Evolutionary conservation across 2,329 filamentous ascomycete species (phyloP).

Genomic region (Juglanconis oblonga): DNA sequence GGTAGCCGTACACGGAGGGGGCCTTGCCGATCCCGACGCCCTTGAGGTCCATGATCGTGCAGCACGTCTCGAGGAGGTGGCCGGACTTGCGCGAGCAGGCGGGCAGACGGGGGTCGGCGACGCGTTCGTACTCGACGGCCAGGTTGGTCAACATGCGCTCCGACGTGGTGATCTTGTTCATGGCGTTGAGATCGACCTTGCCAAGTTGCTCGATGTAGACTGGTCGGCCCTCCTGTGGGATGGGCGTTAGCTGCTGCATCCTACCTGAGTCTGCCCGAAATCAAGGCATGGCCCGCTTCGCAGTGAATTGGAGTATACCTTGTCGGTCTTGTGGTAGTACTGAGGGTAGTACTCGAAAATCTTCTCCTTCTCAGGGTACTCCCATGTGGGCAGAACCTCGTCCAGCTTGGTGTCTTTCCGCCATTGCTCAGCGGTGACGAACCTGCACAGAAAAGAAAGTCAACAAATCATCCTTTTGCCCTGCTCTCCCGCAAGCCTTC

Average conservation of each 20-base stretch:
- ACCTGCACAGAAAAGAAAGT: constrained; percentile 59
- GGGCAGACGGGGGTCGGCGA: constrained; percentile 87
- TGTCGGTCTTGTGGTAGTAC: constrained; percentile 98
- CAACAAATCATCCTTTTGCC: neutral
- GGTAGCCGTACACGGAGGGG: constrained; percentile 81
- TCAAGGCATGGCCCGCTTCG: too few relatives aligned
- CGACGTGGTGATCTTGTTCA: constrained; percentile 88
- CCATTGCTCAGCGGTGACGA: constrained; percentile 87
- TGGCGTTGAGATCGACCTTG: constrained; percentile 83
- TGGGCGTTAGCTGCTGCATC: neutral
- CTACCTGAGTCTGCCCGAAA: too few relatives aligned
- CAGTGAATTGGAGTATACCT: constrained; percentile 44
- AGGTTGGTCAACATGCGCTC: constrained; percentile 97
- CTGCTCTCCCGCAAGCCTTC: neutral
- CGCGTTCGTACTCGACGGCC: constrained; percentile 95
- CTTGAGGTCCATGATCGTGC: constrained; percentile 97
- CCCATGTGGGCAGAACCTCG: constrained; percentile 74
- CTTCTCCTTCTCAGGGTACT: constrained; percentile 80
- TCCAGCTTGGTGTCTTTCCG: constrained; percentile 83
- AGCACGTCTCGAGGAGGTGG: constrained; percentile 92
- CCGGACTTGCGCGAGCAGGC: constrained; percentile 92
- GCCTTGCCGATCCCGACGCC: constrained; percentile 83
- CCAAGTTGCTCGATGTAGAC: constrained; percentile 97
- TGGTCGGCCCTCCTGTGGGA: constrained; percentile 79
- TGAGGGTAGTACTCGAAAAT: constrained; percentile 93